Evolutionary conservation across 257 asterid genomes (phyloP).

Genomic region (Solanum raphanifolium): DNA sequence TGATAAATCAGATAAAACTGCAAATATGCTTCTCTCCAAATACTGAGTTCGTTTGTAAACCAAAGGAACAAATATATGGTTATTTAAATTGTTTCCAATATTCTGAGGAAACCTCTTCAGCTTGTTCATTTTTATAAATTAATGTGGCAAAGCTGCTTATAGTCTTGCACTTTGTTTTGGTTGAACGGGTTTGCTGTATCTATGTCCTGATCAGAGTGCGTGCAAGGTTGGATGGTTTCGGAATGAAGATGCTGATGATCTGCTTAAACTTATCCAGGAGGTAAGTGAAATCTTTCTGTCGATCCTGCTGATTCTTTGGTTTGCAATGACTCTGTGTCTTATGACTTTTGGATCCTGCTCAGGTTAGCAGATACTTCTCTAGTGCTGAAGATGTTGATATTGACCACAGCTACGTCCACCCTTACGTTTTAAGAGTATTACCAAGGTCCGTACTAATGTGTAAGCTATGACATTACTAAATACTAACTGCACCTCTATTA

Average conservation of each 20-base stretch:
- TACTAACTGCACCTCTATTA: not conserved
- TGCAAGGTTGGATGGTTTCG: conserved; percentile 6
- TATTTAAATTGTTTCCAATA: not conserved
- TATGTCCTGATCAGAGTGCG: not conserved
- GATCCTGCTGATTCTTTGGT: not conserved
- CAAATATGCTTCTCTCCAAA: not conserved
- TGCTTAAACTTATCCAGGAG: not conserved
- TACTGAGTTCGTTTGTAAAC: not conserved
- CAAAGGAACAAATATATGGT: not conserved
- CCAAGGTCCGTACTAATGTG: not conserved
- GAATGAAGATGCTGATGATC: not conserved
- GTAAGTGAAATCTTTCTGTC: not conserved
- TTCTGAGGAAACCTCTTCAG: not conserved
- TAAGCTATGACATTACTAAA: not conserved
- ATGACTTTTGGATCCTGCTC: not conserved
- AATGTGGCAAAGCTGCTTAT: not conserved
- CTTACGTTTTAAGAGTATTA: not conserved
- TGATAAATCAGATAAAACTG: not conserved
- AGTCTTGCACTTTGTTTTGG: not conserved
- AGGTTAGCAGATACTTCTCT: conserved; percentile 1
- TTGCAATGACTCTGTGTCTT: not conserved
- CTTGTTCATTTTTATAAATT: not conserved
- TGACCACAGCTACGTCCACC: not conserved
- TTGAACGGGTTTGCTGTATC: not conserved
- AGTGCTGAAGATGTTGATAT: not conserved